Conservation (phyloP, 1,284 basidiomycete species). For the Heterobasidion occidentale region DNA sequence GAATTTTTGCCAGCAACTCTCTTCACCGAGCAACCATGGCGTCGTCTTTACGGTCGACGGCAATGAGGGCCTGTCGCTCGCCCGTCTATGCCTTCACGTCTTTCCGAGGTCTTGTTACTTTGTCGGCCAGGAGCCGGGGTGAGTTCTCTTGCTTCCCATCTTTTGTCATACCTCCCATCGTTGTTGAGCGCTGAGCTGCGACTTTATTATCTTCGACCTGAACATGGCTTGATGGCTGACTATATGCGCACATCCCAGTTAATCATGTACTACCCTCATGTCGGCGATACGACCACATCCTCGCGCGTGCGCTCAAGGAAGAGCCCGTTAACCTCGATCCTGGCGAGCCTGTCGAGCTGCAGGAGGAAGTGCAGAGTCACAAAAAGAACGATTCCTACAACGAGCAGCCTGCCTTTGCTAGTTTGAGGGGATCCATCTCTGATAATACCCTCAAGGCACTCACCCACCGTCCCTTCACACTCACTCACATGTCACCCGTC, state of each 20-base stretch:
- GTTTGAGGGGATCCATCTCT: conserved; percentile 34
- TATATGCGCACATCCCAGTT: not conserved
- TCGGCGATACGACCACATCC: conserved; percentile 7
- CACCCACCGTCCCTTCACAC: conserved; percentile 60
- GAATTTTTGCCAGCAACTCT: not conserved
- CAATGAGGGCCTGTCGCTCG: not conserved
- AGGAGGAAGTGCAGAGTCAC: not conserved
- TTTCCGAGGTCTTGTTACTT: conserved; percentile 2
- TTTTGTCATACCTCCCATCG: conserved; percentile 1
- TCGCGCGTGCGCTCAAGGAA: conserved; percentile 1
- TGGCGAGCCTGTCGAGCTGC: not conserved
- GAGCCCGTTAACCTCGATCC: not conserved
- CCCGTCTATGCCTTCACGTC: not conserved
- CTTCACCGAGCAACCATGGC: not conserved
- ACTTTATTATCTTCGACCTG: not conserved
- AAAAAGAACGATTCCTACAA: conserved; percentile 2
- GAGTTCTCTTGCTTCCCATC: not conserved
- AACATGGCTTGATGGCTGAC: not conserved
- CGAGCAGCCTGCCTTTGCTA: conserved; percentile 27
- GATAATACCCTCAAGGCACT: conserved; percentile 55
- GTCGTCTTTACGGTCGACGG: conserved; percentile 2
- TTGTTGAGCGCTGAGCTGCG: not conserved
- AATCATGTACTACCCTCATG: not conserved
- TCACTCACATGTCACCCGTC: conserved; percentile 76
- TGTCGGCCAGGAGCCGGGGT: conserved; percentile 5